Base-by-base conservation (phyloP, 1,139 yeast genomes). In the Lodderomyces jiufengensis region DNA sequence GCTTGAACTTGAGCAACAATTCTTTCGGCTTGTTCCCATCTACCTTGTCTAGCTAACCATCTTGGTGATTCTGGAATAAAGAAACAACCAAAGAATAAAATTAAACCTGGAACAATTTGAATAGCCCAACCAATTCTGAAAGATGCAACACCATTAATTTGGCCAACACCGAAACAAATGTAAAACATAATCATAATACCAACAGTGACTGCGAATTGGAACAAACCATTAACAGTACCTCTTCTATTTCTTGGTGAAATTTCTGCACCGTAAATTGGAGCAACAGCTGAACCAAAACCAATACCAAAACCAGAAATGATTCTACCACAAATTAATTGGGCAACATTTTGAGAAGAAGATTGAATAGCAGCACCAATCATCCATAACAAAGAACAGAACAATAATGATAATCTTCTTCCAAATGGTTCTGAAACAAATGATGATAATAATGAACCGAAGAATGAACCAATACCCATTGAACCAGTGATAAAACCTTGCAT, bases 241-340 rank as follows among this genome's bases (percentile, higher is more conserved):
- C 85, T 79, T 46, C 76, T 74, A 37, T 67, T 63, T 47, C 76
- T 70, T 36, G 90, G 85, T 13, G 85, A 70, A 38, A 82, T 66
- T 55, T 84, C 94, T n/a, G 85, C 72, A 40, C 83, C 75, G 58
- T 82, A 84, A 31, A 82, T 83, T 4, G 90, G 85, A 29, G 84
- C 75, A 43, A 78, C 76, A 11, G 88, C 73, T 3, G 88, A 80
- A 50, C 84, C 80, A 40, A 81, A 61, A 32, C 94, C 94, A 42
- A 82, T 71, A 39, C 84, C 82, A 36, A 80, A 42, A 40, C 94
- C 94, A 35, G 83, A 72, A 38, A 83, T 61, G 31, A 74, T 56
- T 52, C 94, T 74, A 18, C 90, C 88, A 29, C 68, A 51, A 31
- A 80, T 70, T 27, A 78, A 67, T 50, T 73, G 77, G 23, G 66